These are phyloP conservation scores for Alnus glutinosa DNA, from an alignment of 306 rosid species.

Conservation along the genomic window DNA sequence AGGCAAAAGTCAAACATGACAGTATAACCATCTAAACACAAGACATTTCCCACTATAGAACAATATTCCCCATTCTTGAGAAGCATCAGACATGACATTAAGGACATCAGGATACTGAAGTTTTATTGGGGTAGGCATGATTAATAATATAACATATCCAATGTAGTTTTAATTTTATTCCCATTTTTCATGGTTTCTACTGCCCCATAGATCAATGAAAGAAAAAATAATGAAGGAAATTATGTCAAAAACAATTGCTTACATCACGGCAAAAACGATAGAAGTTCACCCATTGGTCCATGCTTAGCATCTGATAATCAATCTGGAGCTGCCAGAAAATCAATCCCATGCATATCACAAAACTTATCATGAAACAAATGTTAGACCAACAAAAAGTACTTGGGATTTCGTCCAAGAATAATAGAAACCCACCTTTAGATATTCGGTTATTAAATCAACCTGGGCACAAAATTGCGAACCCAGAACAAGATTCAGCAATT, in stretches of 20 bases:
- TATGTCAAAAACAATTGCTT: slow-evolving; percentile 11
- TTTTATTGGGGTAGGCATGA: not conserved
- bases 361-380: not conserved
- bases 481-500: slow-evolving; percentile 56
- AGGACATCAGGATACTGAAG: not conserved
- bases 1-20: not conserved
- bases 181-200: not conserved
- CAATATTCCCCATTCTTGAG: not conserved
- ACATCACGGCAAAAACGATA: slow-evolving; percentile 65
- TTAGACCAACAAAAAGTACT: not conserved
- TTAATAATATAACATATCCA: not conserved
- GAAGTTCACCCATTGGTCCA: slow-evolving; percentile 67
- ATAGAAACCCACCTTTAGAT: slow-evolving; percentile 54
- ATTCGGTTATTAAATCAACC: slow-evolving; percentile 49
- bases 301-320: slow-evolving; percentile 54
- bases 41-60: not conserved
- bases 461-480: slow-evolving; percentile 44
- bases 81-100: not conserved
- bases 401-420: too few species aligned
- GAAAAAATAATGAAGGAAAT: slow-evolving; percentile 5
- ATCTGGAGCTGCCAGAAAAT: slow-evolving; percentile 51
- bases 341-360: slow-evolving; percentile 26
- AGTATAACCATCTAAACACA: not conserved
- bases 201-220: not conserved
- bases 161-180: not conserved